Evolutionary conservation across 805 yeast species (phyloP).

Genomic region (Schwanniomyces polymorphus): DNA sequence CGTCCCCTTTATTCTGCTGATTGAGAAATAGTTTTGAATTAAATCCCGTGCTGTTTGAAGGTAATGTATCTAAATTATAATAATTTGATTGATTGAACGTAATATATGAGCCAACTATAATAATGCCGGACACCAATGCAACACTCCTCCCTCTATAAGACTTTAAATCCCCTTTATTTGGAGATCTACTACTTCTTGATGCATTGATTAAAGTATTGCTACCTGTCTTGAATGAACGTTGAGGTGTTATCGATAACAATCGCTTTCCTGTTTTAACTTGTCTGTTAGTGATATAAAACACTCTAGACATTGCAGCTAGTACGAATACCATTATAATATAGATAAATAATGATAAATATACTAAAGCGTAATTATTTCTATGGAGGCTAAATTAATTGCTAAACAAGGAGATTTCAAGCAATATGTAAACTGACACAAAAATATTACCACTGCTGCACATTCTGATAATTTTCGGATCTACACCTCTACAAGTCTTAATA

Average conservation of each 20-base stretch:
- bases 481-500: neutral
- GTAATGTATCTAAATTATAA: constrained; percentile 41
- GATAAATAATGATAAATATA: neutral
- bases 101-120: constrained; percentile 44
- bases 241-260: constrained; percentile 12
- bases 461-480: neutral
- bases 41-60: constrained; percentile 15
- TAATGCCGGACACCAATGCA: constrained; percentile 41
- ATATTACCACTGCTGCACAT: neutral
- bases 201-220: constrained; percentile 4
- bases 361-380: neutral
- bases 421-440: neutral
- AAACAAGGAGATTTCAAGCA: neutral
- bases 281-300: constrained; percentile 17
- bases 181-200: constrained; percentile 4
- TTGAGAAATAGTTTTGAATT: constrained; percentile 15
- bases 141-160: constrained; percentile 30
- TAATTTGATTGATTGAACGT: constrained; percentile 39
- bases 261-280: constrained; percentile 12
- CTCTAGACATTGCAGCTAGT: constrained; percentile 18
- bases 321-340: constrained; percentile 17
- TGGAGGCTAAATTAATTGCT: neutral
- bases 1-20: constrained; percentile 11
- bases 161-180: constrained; percentile 7
- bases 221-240: constrained; percentile 12